phyloP scores from a whole-genome alignment of 2,329 filamentous ascomycete genomes.

The Exophiala alcalophila region DNA sequence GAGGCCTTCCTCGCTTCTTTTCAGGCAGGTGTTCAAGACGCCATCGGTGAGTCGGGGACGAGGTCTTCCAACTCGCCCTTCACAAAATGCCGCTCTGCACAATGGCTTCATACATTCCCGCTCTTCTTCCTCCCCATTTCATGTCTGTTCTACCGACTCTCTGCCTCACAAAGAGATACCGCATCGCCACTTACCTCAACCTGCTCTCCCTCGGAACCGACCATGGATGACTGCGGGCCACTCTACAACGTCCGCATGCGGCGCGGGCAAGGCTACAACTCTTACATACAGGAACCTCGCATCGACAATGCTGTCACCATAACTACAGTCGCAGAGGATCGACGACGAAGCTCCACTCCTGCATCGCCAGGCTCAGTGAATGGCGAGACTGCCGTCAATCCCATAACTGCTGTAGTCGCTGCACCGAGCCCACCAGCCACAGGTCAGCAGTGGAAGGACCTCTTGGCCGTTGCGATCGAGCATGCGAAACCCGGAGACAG shows the following conservation, averaged over 20 bases:
- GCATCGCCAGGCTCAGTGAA: not conserved
- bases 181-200: no score
- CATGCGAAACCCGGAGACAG: conserved; percentile 1
- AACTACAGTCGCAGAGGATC: not conserved
- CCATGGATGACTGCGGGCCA: conserved; percentile 13
- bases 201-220: no score
- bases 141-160: no score
- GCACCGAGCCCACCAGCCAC: not conserved
- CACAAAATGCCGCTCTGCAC: no score
- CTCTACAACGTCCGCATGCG: conserved; percentile 13
- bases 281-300: conserved; percentile 8
- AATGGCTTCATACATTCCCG: no score
- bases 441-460: not conserved
- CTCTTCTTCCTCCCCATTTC: no score
- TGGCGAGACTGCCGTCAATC: not conserved
- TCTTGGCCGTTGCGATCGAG: conserved; percentile 1
- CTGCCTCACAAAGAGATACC: no score
- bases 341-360: not conserved
- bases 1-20: no score
- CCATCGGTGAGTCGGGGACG: no score
- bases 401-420: not conserved
- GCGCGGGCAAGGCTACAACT: conserved; percentile 11
- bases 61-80: no score
- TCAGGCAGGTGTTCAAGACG: no score
- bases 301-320: conserved; percentile 11